Percentiles rank a stretch among this genome's conserved stretches.
These are phyloP conservation scores for Lagenaria siceraria DNA, from an alignment of 306 rosid genomes.

Conservation along the genomic window DNA sequence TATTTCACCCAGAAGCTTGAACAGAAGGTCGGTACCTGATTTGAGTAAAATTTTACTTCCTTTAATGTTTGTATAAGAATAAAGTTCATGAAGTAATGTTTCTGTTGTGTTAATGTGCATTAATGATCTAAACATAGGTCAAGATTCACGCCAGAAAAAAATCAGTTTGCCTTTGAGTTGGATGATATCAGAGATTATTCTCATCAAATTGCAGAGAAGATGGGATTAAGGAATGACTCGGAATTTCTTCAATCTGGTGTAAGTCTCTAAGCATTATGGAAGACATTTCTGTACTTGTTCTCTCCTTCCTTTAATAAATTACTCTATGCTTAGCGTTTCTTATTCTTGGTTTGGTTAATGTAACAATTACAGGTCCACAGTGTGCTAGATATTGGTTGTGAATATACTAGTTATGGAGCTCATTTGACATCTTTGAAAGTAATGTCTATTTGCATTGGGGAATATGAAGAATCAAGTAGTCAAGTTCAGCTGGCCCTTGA, in stretches of 20 bases:
- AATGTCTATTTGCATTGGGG: slow-evolving; percentile 50
- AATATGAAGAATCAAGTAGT: slow-evolving; percentile 84
- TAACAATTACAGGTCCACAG: slow-evolving; percentile 45
- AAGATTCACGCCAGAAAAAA: neutral
- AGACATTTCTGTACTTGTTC: neutral
- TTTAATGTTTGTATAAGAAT: no score
- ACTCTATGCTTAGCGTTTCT: no score
- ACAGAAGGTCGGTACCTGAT: no score
- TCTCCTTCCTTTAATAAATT: no score
- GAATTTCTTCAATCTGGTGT: slow-evolving; percentile 83
- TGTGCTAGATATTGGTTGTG: slow-evolving; percentile 74
- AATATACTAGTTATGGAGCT: slow-evolving; percentile 91
- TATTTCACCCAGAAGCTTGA: no score
- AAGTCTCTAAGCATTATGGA: slow-evolving; percentile 9
- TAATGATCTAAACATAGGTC: neutral
- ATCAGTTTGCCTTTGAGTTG: slow-evolving; percentile 1
- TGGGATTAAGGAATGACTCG: slow-evolving; percentile 62
- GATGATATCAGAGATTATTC: slow-evolving; percentile 79
- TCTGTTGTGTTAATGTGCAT: neutral
- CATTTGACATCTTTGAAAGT: slow-evolving; percentile 58
- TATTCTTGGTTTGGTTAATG: no score
- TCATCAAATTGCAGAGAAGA: slow-evolving; percentile 73
- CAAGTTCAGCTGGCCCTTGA: slow-evolving; percentile 65
- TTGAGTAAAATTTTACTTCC: no score
- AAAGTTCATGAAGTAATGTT: neutral